Conservation (phyloP, 768 basidiomycete species). For the Phaffia tasmanica region DNA sequence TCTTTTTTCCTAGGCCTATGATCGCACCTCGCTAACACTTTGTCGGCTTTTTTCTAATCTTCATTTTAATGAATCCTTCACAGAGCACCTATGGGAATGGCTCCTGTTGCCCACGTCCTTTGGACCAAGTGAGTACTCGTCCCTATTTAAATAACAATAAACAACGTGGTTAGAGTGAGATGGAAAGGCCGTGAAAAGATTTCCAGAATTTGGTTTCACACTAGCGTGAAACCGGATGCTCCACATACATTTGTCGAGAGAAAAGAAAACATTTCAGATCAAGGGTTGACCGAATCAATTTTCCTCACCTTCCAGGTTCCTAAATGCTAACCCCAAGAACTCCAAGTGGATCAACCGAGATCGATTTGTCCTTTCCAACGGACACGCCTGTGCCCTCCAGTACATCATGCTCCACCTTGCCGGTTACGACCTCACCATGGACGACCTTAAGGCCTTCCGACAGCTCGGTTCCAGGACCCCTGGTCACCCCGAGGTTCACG, state of each 20-base stretch:
- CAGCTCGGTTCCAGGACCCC: conserved; percentile 82
- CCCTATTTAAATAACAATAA: neutral
- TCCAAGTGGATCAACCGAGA: conserved; percentile 94
- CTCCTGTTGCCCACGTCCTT: conserved; percentile 38
- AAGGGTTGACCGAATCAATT: neutral
- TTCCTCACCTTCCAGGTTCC: conserved; percentile 47
- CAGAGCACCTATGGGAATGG: conserved; percentile 31
- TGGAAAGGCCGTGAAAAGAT: neutral
- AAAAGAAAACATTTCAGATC: too few relatives aligned
- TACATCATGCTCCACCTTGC: conserved; percentile 83
- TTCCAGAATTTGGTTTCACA: neutral
- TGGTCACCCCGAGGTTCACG: conserved; percentile 74
- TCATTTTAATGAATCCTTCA: neutral
- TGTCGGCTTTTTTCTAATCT: conserved; percentile 1
- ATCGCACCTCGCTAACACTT: neutral
- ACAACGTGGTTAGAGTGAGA: neutral
- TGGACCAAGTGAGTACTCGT: conserved; percentile 26
- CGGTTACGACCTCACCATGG: conserved; percentile 82
- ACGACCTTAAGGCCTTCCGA: conserved; percentile 87
- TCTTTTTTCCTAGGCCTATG: neutral
- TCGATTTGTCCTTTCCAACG: conserved; percentile 92
- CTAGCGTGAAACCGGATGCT: too few relatives aligned
- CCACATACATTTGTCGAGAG: too few relatives aligned
- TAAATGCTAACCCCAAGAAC: conserved; percentile 78
- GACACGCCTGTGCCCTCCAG: conserved; percentile 76